A percentile compares a stretch with the other conserved stretches of the same genome.
These are phyloP conservation scores for Neocucurbitaria cava DNA, from an alignment of 2,329 filamentous ascomycete genomes.

Conservation along the genomic window DNA sequence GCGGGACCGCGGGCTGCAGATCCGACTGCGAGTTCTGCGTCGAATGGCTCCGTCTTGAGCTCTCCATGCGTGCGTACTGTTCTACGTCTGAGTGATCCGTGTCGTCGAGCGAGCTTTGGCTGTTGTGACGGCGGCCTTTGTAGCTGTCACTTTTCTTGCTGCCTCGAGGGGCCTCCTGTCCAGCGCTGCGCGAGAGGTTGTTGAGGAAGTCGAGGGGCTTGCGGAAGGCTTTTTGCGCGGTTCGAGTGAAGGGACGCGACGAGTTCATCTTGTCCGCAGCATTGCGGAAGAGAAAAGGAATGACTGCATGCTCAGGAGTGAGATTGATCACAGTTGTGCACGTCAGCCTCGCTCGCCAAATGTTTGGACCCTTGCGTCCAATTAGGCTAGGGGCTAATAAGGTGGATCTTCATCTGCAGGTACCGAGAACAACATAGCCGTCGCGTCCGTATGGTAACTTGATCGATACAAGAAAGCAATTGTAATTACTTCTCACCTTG, in stretches of 20 bases:
- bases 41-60: conserved; percentile 31
- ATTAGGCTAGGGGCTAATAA: background rate
- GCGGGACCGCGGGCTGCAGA: conserved; percentile 50
- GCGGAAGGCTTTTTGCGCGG: conserved; percentile 38
- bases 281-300: conserved; percentile 31
- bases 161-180: conserved; percentile 23
- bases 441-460: too few species aligned
- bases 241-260: conserved; percentile 42
- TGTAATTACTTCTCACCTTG: too few species aligned
- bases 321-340: conserved; percentile 20
- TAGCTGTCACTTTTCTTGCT: conserved; percentile 22
- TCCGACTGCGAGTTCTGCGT: conserved; percentile 44
- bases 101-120: conserved; percentile 47
- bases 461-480: too few species aligned
- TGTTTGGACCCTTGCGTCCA: background rate
- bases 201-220: conserved; percentile 46
- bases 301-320: conserved; percentile 17
- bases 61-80: conserved; percentile 41
- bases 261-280: conserved; percentile 42
- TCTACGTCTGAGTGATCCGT: conserved; percentile 46
- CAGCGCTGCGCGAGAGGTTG: conserved; percentile 33
- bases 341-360: conserved; percentile 15
- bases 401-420: background rate
- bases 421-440: background rate
- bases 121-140: conserved; percentile 40